phyloP scores from a whole-genome alignment of 495 filamentous ascomycete genomes.

The Friedmanniomyces endolithicus region DNA sequence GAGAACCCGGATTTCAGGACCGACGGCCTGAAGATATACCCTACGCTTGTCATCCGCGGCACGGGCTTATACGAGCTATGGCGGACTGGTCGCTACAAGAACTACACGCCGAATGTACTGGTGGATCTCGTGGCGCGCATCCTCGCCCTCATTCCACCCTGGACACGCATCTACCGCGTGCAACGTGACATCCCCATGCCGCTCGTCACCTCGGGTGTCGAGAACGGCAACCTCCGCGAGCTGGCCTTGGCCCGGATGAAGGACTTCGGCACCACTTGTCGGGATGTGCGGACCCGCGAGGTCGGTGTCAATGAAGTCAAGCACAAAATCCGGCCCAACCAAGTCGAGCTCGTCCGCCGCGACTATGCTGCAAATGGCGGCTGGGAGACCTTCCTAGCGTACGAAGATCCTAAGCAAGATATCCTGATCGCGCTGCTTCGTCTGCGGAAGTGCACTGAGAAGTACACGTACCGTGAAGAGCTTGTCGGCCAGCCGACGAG shows the following conservation, averaged over 20 bases:
- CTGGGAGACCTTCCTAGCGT: conserved; percentile 97
- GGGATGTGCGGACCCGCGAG: conserved; percentile 94
- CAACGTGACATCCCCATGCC: conserved; percentile 99
- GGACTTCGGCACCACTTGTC: conserved; percentile 93
- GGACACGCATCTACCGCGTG: conserved; percentile 97
- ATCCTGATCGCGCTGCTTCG: conserved; percentile 88
- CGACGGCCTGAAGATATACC: conserved; percentile 97
- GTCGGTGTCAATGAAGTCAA: conserved; percentile 98
- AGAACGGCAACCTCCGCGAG: conserved; percentile 94
- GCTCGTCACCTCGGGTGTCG: conserved; percentile 87
- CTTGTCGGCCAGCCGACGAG: conserved; percentile 76
- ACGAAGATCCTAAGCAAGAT: conserved; percentile 97
- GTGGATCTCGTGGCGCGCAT: conserved; percentile 94
- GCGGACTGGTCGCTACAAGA: conserved; percentile 93
- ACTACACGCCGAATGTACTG: conserved; percentile 93
- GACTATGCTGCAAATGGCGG: conserved; percentile 92
- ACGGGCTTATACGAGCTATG: conserved; percentile 95
- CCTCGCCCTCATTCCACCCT: conserved; percentile 83
- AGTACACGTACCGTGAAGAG: conserved; percentile 83
- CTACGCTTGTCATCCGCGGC: conserved; percentile 91
- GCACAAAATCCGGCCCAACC: conserved; percentile 89
- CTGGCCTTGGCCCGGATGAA: conserved; percentile 91
- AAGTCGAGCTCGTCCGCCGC: conserved; percentile 90
- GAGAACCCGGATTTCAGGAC: conserved; percentile 93
- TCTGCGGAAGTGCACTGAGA: conserved; percentile 75